Evolutionary conservation across 176 grass and related monocot genomes (phyloP).

Genomic region (Triticum turgidum): DNA sequence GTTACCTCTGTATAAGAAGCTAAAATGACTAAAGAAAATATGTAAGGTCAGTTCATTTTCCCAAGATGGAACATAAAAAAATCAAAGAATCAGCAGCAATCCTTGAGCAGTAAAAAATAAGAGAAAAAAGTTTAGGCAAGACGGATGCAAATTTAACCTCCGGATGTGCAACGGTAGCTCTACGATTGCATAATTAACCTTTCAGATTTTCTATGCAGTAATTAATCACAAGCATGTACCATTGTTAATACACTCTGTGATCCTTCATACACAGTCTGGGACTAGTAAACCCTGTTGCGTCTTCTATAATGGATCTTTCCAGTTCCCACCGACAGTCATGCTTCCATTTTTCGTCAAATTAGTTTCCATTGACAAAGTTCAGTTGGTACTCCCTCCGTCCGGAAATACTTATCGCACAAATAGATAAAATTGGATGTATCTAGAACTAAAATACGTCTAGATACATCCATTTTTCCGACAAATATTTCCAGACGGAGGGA

Average conservation of each 20-base stretch:
- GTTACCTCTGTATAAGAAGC: not conserved
- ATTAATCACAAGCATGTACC: not conserved
- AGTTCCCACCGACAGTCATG: not conserved
- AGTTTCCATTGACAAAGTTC: not conserved
- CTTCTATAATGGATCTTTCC: not conserved
- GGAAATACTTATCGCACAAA: too few relatives aligned
- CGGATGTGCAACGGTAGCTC: not conserved
- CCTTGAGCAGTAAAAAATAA: not conserved
- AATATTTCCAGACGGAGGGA: too few relatives aligned
- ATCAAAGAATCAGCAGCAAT: not conserved
- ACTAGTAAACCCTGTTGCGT: too few relatives aligned
- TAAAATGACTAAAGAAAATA: not conserved
- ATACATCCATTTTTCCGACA: too few relatives aligned
- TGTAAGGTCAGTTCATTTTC: not conserved
- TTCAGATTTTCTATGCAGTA: not conserved
- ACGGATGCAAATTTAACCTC: not conserved
- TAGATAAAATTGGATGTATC: too few relatives aligned
- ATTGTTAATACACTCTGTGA: too few relatives aligned
- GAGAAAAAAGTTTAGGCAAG: not conserved
- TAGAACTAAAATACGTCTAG: too few relatives aligned
- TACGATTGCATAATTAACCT: not conserved
- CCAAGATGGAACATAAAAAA: not conserved
- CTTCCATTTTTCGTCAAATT: not conserved
- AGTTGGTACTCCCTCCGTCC: not conserved
- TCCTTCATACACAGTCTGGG: too few relatives aligned